Base-by-base conservation (phyloP, 306 rosid species). In the Lupinus albus region DNA sequence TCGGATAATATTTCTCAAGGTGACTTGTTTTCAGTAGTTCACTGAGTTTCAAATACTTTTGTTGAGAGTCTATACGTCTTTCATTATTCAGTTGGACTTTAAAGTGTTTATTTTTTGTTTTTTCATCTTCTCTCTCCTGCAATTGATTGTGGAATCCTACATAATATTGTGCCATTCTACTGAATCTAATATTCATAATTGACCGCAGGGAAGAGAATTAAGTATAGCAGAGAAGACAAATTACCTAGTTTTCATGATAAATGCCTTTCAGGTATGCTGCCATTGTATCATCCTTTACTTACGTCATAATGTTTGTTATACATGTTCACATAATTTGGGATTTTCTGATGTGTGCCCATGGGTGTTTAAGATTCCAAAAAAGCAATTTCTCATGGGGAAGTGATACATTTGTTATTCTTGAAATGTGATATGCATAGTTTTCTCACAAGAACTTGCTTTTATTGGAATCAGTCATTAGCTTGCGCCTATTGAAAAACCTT, bases 191-290 rank as follows among this genome's bases (percentile, higher is more conserved):
- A 47, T 71, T 70, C 55, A 42, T 59, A 60, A 77, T 50, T 68
- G 58, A 75, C 54, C 78, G 85, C 49, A 93, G 99, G 99, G 96
- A 79, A 85, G 92, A 68, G 96, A 93, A 56, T 71, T 86, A 55
- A 83, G 84, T 68, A 83, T 90, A 36, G 93, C 96, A 1, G 99
- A 90, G 86, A 93, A 90, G 90, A 88, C 96, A 32, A 90, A 88
- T 80, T 93, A 90, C 84, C 78, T 93, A 74, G 91, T 93, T 74
- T 93, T 93, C 87, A 93, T 93, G 94, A 88, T 93, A 57, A 93
- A 93, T 76, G 89, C 90, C 30, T 93, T 93, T 78, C 97, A 93
- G 97, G 96, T 93, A 90, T 64, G 67, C 48, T 72, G 61, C 28
- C 48, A 59, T 55, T 18, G 53, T 64, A 64, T 46, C 60, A 51